These are phyloP conservation scores for Sporothrix inflata DNA, from an alignment of 2,329 filamentous ascomycete species.

Conservation along the genomic window DNA sequence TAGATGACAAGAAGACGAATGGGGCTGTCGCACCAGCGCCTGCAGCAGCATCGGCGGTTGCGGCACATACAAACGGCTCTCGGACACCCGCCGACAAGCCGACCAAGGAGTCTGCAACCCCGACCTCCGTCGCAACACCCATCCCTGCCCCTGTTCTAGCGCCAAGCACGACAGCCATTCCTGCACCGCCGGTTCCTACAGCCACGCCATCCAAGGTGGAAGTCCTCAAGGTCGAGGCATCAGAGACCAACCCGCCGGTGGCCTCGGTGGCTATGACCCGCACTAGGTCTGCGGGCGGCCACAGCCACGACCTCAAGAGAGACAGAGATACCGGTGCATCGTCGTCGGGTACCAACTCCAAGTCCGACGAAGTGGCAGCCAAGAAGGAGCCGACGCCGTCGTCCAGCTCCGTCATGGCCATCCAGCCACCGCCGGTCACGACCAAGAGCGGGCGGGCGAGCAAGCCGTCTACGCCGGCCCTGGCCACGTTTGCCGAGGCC, in stretches of 20 bases:
- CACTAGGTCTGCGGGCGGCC: slow-evolving; percentile 28
- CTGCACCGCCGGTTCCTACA: background rate
- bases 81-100: slow-evolving; percentile 49
- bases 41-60: slow-evolving; percentile 42
- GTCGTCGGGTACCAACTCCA: slow-evolving; percentile 32
- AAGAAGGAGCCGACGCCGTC: slow-evolving; percentile 48
- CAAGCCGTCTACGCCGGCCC: slow-evolving; percentile 67
- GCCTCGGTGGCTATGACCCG: slow-evolving; percentile 26
- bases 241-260: slow-evolving; percentile 33
- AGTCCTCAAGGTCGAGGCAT: slow-evolving; percentile 35
- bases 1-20: slow-evolving; percentile 16
- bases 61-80: slow-evolving; percentile 38
- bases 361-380: slow-evolving; percentile 49
- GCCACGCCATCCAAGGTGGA: slow-evolving; percentile 42
- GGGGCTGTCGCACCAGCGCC: slow-evolving; percentile 30
- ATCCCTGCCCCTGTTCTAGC: slow-evolving; percentile 9
- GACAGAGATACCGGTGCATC: slow-evolving; percentile 36
- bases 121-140: background rate
- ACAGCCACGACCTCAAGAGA: slow-evolving; percentile 42
- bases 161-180: background rate
- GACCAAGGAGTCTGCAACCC: slow-evolving; percentile 50
- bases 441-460: slow-evolving; percentile 69
- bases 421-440: slow-evolving; percentile 46
- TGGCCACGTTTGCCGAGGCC: slow-evolving; percentile 62
- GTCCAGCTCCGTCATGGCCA: slow-evolving; percentile 35